Conservation (phyloP, 768 basidiomycete species). For the Lentinula aciculospora region DNA sequence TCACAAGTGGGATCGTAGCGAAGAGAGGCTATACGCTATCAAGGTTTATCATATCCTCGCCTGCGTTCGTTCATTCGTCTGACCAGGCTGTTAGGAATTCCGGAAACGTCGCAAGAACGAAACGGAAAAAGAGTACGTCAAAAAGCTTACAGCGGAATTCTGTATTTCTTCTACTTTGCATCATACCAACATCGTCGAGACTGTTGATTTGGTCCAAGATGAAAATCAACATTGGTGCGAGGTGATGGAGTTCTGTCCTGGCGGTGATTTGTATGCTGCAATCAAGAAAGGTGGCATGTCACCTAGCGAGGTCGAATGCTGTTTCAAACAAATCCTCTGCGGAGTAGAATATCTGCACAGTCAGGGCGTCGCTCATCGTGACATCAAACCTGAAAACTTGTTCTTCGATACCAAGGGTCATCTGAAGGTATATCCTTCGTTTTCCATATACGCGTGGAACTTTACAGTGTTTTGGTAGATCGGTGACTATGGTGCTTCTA, state of each 20-base stretch:
- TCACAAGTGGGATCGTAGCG: conserved; percentile 96
- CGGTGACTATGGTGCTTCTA: conserved; percentile 97
- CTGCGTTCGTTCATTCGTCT: conserved; percentile 1
- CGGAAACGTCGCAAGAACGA: conserved; percentile 97
- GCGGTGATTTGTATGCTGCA: conserved; percentile 96
- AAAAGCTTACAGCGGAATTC: conserved; percentile 99
- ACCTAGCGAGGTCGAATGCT: conserved; percentile 86
- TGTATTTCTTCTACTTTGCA: conserved; percentile 96
- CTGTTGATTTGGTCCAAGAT: conserved; percentile 98
- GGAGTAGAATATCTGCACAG: conserved; percentile 90
- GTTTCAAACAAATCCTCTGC: conserved; percentile 91
- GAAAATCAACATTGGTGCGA: conserved; percentile 97
- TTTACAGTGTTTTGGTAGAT: conserved; percentile 47
- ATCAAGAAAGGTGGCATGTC: conserved; percentile 84
- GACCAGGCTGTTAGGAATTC: conserved; percentile 68
- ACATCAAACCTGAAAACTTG: conserved; percentile 97
- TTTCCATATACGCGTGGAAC: not conserved
- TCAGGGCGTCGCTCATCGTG: conserved; percentile 96
- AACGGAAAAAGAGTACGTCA: conserved; percentile 98
- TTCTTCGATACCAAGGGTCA: conserved; percentile 91
- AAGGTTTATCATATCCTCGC: conserved; percentile 57
- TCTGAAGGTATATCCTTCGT: conserved; percentile 65
- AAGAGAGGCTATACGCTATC: conserved; percentile 97
- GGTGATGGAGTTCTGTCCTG: conserved; percentile 99
- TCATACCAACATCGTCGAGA: conserved; percentile 94